Base-by-base conservation (phyloP, 202 grass and related monocot genomes). In the Brachypodium distachyon region DNA sequence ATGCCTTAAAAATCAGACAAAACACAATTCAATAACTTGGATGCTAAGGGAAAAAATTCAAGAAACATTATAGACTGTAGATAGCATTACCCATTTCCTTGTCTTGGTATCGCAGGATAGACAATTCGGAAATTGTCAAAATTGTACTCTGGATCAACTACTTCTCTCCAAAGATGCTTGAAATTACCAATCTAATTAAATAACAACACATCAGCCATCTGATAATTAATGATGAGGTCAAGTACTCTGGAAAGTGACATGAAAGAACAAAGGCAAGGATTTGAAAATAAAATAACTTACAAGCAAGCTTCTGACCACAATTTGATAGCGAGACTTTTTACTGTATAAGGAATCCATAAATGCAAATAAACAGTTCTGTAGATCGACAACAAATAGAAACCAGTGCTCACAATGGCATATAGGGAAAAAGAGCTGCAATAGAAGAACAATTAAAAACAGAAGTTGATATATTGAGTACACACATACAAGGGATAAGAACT, bases 381-480 rank as follows among this genome's bases (percentile, higher is more conserved):
- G 44, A 13, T 72, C 68, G 6, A 72, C 68, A 4, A 72, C 46
- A 51, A 72, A 52, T 51, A 72, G 29, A 37, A 72, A 72, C 68
- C 68, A 72, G 18, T 72, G 68, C 29, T 72, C 33, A 6, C 47
- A 36, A 37, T 72, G 44, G 44, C 68, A 72, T 36, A 72, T 38
- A 23, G 68, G 68, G 37, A 72, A 72, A 21, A 72, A 72, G 21
- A 72, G 68, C 68, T 72, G 68, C 33, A 72, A 37, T 3, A 37
- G 18, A 10, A 53, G 13, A 10, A 52, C 5, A 49, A 19, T 13
- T 33, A 5, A 32, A 33, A 33, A 6, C 7, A 59, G 1, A 4
- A 36, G 10, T 51, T 71, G 27, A 52, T 36, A 69, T 47, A 49
- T 70, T 48, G n/a, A n/a, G n/a, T n/a, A 48, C 8, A 33, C 9